phyloP scores from a whole-genome alignment of 208 protist genomes.

The Crithidia acanthocephali region DNA sequence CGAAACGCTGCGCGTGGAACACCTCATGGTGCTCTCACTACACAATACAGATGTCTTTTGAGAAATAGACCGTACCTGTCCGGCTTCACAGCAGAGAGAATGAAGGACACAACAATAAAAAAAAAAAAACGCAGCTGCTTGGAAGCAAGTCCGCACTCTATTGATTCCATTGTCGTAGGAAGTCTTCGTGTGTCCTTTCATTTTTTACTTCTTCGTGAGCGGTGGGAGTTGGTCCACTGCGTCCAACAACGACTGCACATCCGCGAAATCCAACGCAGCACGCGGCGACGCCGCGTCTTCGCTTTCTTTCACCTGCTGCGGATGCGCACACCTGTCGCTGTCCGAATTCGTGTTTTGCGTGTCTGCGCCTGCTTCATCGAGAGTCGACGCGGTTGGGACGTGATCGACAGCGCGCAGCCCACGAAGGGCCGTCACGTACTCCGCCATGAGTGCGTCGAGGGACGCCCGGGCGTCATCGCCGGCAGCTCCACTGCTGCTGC shows the following conservation, averaged over 20 bases:
- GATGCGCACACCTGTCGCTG: too few relatives aligned
- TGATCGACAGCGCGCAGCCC: conserved; percentile 13
- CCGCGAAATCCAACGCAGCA: neutral
- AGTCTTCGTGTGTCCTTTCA: too few relatives aligned
- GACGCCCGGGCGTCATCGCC: neutral
- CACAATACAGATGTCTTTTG: too few relatives aligned
- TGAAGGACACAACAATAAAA: too few relatives aligned
- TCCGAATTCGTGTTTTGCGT: neutral
- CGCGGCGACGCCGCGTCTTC: neutral
- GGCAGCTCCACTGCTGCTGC: neutral
- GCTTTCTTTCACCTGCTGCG: too few relatives aligned
- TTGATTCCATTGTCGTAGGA: too few relatives aligned
- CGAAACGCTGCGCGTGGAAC: too few relatives aligned
- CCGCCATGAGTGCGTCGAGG: conserved; percentile 46
- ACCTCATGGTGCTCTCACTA: too few relatives aligned
- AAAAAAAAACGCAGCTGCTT: too few relatives aligned
- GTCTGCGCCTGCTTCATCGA: neutral
- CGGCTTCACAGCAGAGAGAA: too few relatives aligned
- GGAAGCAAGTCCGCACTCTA: too few relatives aligned
- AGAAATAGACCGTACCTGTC: too few relatives aligned
- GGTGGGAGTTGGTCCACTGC: conserved; percentile 5
- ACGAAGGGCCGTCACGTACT: conserved; percentile 41
- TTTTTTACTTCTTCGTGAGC: neutral
- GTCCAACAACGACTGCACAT: conserved; percentile 6
- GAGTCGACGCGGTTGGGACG: neutral